These are phyloP conservation scores for Astraeus odoratus DNA, from an alignment of 768 basidiomycete genomes.

Conservation along the genomic window DNA sequence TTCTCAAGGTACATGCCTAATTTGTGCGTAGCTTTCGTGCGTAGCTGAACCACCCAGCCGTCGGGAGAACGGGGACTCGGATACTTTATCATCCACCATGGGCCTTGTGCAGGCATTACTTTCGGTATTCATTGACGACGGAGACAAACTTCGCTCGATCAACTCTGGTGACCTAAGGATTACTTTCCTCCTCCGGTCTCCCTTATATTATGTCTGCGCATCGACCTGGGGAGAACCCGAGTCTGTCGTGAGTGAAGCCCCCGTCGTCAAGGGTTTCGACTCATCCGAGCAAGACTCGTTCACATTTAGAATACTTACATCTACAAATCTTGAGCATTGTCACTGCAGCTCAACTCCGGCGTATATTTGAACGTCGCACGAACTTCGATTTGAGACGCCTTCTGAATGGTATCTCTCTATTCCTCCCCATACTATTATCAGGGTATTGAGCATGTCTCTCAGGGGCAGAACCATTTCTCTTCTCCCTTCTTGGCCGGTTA, in stretches of 20 bases:
- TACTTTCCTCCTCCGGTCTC: constrained; percentile 78
- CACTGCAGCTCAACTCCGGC: constrained; percentile 73
- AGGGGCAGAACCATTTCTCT: constrained; percentile 82
- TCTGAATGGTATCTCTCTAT: constrained; percentile 44
- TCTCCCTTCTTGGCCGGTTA: constrained; percentile 59
- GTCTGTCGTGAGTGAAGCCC: constrained; percentile 64
- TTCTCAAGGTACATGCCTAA: constrained; percentile 82
- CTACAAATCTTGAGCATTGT: constrained; percentile 89
- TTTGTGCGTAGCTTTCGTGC: background rate
- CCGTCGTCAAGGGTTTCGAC: constrained; percentile 5
- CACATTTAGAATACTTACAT: constrained; percentile 93
- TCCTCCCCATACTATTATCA: background rate
- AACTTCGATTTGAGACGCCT: constrained; percentile 87
- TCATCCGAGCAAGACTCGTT: constrained; percentile 75
- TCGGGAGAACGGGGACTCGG: constrained; percentile 48
- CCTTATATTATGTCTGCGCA: constrained; percentile 87
- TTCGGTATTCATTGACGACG: constrained; percentile 90
- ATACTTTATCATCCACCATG: constrained; percentile 70
- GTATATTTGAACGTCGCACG: constrained; percentile 81
- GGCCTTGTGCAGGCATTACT: constrained; percentile 94
- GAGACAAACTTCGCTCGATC: constrained; percentile 80
- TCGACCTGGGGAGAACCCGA: constrained; percentile 96
- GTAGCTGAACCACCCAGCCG: constrained; percentile 29
- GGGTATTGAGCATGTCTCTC: background rate
- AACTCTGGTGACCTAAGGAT: constrained; percentile 79